Evolutionary conservation across 257 asterid genomes (phyloP).

Genomic region (Vinca minor): DNA sequence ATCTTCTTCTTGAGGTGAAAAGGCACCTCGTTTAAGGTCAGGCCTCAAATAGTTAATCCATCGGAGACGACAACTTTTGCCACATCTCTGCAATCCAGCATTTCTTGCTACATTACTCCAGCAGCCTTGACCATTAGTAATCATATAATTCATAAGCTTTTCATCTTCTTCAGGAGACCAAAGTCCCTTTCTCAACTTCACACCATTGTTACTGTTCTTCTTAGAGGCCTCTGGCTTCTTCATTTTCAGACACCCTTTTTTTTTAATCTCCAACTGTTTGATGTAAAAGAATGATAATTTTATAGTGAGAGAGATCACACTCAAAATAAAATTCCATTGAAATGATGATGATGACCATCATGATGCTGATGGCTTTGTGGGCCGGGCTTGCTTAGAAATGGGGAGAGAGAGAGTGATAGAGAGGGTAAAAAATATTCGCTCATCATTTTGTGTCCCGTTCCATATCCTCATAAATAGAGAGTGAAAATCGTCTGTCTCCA

Average conservation of each 20-base stretch:
- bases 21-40: slow-evolving; percentile 54
- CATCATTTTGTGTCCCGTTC: too few species aligned
- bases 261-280: slow-evolving; percentile 44
- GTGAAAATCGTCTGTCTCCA: too few species aligned
- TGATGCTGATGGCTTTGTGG: slow-evolving; percentile 48
- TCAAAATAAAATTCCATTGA: slow-evolving; percentile 11
- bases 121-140: too few species aligned
- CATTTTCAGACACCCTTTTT: slow-evolving; percentile 26
- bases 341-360: slow-evolving; percentile 44
- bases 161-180: too few species aligned
- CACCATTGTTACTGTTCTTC: slow-evolving; percentile 11
- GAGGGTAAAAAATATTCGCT: too few species aligned
- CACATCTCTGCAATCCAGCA: slow-evolving; percentile 50
- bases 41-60: slow-evolving; percentile 58
- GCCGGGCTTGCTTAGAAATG: slow-evolving; percentile 63
- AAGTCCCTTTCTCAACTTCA: slow-evolving; percentile 46
- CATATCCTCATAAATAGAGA: too few species aligned
- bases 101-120: too few species aligned
- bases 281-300: slow-evolving; percentile 33
- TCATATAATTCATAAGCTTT: too few species aligned
- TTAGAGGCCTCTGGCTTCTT: slow-evolving; percentile 39
- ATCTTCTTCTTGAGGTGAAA: slow-evolving; percentile 51
- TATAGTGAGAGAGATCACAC: slow-evolving; percentile 23
- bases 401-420: slow-evolving; percentile 14
- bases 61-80: slow-evolving; percentile 52